phyloP scores from a whole-genome alignment of 495 filamentous ascomycete genomes.

The Darksidea phi region DNA sequence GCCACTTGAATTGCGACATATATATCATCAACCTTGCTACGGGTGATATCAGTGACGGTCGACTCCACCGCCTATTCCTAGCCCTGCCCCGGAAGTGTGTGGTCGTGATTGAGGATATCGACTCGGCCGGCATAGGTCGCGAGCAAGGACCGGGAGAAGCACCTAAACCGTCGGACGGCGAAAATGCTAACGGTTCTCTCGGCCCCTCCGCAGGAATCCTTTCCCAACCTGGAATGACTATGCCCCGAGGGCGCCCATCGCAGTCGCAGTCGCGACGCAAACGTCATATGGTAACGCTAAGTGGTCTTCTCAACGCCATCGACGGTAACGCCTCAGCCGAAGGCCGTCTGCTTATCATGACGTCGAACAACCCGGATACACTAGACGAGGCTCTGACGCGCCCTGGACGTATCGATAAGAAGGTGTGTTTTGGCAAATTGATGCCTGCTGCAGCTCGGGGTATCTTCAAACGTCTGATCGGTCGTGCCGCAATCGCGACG shows the following conservation, averaged over 20 bases:
- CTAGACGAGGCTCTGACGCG: constrained; percentile 75
- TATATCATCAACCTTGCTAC: constrained; percentile 19
- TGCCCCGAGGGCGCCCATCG: background rate
- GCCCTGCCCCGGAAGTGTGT: constrained; percentile 57
- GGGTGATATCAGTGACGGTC: constrained; percentile 3
- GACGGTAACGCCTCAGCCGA: constrained; percentile 80
- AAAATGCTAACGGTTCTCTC: constrained; percentile 52
- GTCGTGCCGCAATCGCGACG: background rate
- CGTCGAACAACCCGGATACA: constrained; percentile 74
- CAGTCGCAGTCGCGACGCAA: background rate
- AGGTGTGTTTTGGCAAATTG: constrained; percentile 57
- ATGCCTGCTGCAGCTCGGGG: background rate
- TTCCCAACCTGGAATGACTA: background rate
- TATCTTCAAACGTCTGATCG: constrained; percentile 22
- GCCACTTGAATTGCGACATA: background rate
- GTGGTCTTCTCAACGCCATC: constrained; percentile 77
- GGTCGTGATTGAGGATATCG: constrained; percentile 68
- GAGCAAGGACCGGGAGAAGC: background rate
- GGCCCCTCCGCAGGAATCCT: background rate
- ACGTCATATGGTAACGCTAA: constrained; percentile 70
- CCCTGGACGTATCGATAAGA: constrained; percentile 78
- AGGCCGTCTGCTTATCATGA: constrained; percentile 83
- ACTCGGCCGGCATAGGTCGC: constrained; percentile 55
- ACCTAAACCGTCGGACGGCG: too few relatives aligned
- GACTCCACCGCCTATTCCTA: background rate